Conservation (phyloP, 306 rosid genomes). For the Lagenaria siceraria region DNA sequence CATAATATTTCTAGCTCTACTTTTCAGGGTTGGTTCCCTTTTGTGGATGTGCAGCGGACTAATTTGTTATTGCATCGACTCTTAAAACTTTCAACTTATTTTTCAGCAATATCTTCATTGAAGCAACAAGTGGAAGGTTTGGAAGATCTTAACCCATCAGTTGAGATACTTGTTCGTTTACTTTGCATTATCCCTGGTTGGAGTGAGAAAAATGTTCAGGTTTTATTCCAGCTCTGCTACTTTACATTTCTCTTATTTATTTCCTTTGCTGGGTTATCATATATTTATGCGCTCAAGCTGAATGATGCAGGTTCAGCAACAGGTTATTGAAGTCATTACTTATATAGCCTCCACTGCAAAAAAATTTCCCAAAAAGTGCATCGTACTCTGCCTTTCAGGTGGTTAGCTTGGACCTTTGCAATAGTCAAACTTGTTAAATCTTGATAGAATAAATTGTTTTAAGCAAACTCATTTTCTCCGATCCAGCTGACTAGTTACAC, state of each 20-base stretch:
- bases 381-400: constrained; percentile 85
- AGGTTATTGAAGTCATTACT: constrained; percentile 71
- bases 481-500: background rate
- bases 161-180: constrained; percentile 72
- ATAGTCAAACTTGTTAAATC: background rate
- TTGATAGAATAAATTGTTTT: background rate
- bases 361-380: constrained; percentile 90
- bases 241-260: background rate
- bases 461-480: background rate
- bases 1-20: background rate
- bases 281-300: constrained; percentile 10
- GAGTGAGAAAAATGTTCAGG: constrained; percentile 99
- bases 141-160: constrained; percentile 49
- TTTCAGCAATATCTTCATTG: constrained; percentile 40
- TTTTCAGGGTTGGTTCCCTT: background rate
- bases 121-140: constrained; percentile 79
- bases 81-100: background rate
- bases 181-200: constrained; percentile 89
- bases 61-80: background rate
- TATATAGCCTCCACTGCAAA: constrained; percentile 56
- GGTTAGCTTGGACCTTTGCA: constrained; percentile 17
- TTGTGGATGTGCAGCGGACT: background rate
- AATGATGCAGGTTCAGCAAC: constrained; percentile 88
- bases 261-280: background rate
- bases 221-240: constrained; percentile 15